Conservation (phyloP, 768 basidiomycete genomes). For the Boletus sp. region DNA sequence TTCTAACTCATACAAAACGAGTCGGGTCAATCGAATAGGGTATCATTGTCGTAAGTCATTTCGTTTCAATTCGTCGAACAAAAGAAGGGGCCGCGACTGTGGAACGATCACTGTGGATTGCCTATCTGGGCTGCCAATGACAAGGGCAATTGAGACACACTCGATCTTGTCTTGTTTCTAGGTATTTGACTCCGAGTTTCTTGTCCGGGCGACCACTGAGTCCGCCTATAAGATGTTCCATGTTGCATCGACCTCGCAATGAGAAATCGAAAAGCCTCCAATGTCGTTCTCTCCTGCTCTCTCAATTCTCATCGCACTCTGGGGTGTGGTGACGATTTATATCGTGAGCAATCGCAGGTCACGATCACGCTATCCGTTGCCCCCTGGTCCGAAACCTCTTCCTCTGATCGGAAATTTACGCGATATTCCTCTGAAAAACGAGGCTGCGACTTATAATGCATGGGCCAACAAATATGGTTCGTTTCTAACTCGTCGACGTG, state of each 20-base stretch:
- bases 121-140: constrained; percentile 1
- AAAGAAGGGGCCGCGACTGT: neutral
- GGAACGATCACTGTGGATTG: neutral
- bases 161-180: constrained; percentile 5
- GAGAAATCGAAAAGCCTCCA: neutral
- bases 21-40: too few species aligned
- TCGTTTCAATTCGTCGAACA: neutral
- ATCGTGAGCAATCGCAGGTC: constrained; percentile 13
- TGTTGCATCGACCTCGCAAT: neutral
- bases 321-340: constrained; percentile 18
- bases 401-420: constrained; percentile 55
- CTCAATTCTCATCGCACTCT: constrained; percentile 22
- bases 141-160: constrained; percentile 19
- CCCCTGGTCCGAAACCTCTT: constrained; percentile 54
- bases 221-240: constrained; percentile 16
- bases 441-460: constrained; percentile 41
- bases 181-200: neutral
- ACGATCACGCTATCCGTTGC: constrained; percentile 35
- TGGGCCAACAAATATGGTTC: constrained; percentile 41
- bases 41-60: too few species aligned
- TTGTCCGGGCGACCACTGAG: constrained; percentile 17
- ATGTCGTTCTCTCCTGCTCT: constrained; percentile 19
- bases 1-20: too few species aligned
- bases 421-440: constrained; percentile 41
- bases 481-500: neutral